Percentiles rank a stretch among this genome's conserved stretches.
These are phyloP conservation scores for Pythium plurisporium DNA, from an alignment of 352 stramenopile species.

Conservation along the genomic window DNA sequence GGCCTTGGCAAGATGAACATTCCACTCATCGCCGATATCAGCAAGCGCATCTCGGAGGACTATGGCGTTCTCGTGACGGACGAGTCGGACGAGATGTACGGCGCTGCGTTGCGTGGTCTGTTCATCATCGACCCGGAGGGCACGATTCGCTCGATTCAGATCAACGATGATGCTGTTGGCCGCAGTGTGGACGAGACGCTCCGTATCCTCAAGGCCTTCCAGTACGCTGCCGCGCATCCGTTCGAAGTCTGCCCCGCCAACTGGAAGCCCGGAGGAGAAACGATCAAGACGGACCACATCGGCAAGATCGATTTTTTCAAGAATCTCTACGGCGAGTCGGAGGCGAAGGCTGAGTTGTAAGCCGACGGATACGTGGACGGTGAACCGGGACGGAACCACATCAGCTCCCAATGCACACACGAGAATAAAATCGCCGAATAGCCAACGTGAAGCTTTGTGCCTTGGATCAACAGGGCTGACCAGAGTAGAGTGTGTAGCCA, in stretches of 20 bases:
- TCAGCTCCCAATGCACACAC: too few relatives aligned
- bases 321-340: constrained; percentile 61
- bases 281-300: constrained; percentile 82
- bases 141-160: constrained; percentile 80
- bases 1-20: constrained; percentile 84
- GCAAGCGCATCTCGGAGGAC: constrained; percentile 80
- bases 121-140: constrained; percentile 86
- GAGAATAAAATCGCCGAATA: too few relatives aligned
- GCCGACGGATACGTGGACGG: too few relatives aligned
- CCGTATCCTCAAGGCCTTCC: constrained; percentile 82
- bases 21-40: constrained; percentile 74
- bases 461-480: too few relatives aligned
- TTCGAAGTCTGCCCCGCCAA: constrained; percentile 85
- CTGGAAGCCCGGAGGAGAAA: constrained; percentile 79
- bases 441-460: too few relatives aligned
- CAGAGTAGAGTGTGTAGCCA: too few relatives aligned
- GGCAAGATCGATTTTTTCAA: constrained; percentile 84
- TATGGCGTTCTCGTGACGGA: constrained; percentile 84
- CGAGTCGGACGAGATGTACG: constrained; percentile 75
- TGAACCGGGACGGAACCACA: too few relatives aligned
- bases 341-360: constrained; percentile 52
- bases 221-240: constrained; percentile 66
- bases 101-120: constrained; percentile 64
- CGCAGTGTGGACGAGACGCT: constrained; percentile 81
- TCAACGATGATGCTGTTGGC: constrained; percentile 81